Evolutionary conservation across 2,329 filamentous ascomycete genomes (phyloP), one percentile per base, ranked within the genome.

Genomic region (Fusarium gaditjirri): DNA sequence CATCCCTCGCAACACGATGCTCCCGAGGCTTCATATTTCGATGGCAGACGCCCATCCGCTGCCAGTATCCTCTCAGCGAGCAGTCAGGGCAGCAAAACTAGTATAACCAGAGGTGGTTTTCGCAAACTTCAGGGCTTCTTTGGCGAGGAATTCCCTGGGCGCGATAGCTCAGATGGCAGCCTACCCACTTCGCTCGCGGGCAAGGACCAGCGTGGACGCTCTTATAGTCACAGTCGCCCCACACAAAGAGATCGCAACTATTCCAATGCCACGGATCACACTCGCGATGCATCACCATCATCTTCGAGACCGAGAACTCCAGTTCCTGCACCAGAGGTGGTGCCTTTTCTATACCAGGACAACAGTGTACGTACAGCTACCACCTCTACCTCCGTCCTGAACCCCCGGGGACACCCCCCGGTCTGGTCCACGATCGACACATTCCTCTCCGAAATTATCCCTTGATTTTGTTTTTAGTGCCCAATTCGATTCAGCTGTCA

Each of bases 331-430:
- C 96, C 94, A 78, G 95, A 98, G 82, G 94, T 99, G 64, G 96
- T 97, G 42, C 96, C 96, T n/a, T 99, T 97, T 87, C 88, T 97
- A 70, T 98, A 96, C 80, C 96, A 98, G 82, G 94, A 96, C 66
- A 83, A 83, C 65, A 80, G 93, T 84, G 92, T 93, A 81, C 85
- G 90, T 87, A 70, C 61, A 64, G 64, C 63, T 69, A 69, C 55
- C 71, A 62, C 71, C 68, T 73, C 65, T 78, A 73, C 74, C 70
- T 75, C 68, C 61, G 44, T 60, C 59, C 47, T 58, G 52, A 58
- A 60, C 68, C 62, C 65, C 60, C 64, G 61, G 54, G 39, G 23
- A 36, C 38, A 50, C 62, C 53, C 53, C 47, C 62, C 58, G 41
- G 56, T 56, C 60, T 70, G 50, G 60, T 56, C 50, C 53, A 54